Evolutionary conservation across 2,329 filamentous ascomycete species (phyloP), one percentile per base, ranked within the genome.

Genomic region (Metarhizium sp.): DNA sequence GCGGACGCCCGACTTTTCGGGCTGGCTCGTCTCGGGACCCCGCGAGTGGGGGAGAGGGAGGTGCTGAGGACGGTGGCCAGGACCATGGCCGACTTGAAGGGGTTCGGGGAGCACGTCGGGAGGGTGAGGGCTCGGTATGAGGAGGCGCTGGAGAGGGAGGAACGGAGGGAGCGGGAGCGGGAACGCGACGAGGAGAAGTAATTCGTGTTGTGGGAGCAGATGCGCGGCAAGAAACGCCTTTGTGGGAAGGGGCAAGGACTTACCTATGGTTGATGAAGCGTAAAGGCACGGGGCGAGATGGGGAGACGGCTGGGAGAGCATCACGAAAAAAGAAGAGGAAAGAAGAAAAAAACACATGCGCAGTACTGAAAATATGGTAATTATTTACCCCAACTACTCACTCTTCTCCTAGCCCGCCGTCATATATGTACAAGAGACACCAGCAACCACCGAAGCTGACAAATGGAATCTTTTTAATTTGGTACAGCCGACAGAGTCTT

Each of bases 371-470:
- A n/a, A 46, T 20, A 48, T 30, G 45, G 45, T 48, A 51, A 52
- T 64, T 65, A 67, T 68, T 62, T 59, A 56, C 49, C 57, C 47
- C 51, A 42, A 43, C 49, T 47, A n/a, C 38, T 40, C 36, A 10
- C 18, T 40, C 34, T 45, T 45, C 43, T 46, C 49, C 50, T 40
- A 16, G 38, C 38, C 62, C 56, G 55, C 64, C 64, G 60, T 69
- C 64, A 61, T 71, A 71, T 72, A 73, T 73, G 64, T 73, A 73
- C 71, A 73, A 65, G 59, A 43, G 48, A 36, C 62, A 63, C 61
- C 64, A 63, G 13, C 64, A 63, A 59, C 59, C 61, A 58, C 54
- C 56, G 59, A 62, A 64, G 63, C 62, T 57, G 60, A 66, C 64
- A 63, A 66, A 67, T 64, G 60, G 61, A 63, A 67, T 62, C 59